A percentile compares a stretch with the other conserved stretches of the same genome.
These are phyloP conservation scores for Sphaerostilbella broomeana DNA, from an alignment of 2,329 filamentous ascomycete genomes.

Conservation along the genomic window DNA sequence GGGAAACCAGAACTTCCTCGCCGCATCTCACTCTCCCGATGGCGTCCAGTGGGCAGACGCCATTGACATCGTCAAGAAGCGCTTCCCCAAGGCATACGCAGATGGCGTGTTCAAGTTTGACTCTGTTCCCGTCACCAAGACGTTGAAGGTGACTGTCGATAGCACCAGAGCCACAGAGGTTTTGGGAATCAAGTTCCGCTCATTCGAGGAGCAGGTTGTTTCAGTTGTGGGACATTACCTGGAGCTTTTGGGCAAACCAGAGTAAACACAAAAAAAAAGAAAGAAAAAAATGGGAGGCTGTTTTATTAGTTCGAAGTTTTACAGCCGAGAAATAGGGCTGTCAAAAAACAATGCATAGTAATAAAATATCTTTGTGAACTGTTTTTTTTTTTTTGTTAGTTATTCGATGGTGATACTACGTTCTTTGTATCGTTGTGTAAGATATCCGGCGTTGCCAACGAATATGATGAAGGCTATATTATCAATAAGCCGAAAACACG, in stretches of 20 bases:
- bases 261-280: not conserved
- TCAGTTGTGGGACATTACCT: conserved; percentile 30
- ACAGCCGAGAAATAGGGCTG: no score
- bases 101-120: conserved; percentile 12
- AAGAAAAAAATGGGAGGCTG: no score
- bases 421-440: no score
- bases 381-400: no score
- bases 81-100: conserved; percentile 10
- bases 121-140: not conserved
- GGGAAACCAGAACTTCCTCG: conserved; percentile 10
- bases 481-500: no score
- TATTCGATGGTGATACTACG: no score
- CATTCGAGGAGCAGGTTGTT: conserved; percentile 29
- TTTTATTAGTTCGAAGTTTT: no score
- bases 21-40: conserved; percentile 1
- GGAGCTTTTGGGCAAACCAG: conserved; percentile 18
- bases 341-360: no score
- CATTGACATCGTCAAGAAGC: conserved; percentile 11
- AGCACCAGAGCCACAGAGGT: conserved; percentile 24
- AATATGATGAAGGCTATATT: no score
- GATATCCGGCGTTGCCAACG: no score
- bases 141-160: conserved; percentile 19
- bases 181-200: conserved; percentile 27
- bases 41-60: not conserved
- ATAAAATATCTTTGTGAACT: no score